A percentile compares a stretch with the other conserved stretches of the same genome.
Evolutionary conservation across 1,284 basidiomycete genomes (phyloP).

Genomic region (Cryptococcus sp.): DNA sequence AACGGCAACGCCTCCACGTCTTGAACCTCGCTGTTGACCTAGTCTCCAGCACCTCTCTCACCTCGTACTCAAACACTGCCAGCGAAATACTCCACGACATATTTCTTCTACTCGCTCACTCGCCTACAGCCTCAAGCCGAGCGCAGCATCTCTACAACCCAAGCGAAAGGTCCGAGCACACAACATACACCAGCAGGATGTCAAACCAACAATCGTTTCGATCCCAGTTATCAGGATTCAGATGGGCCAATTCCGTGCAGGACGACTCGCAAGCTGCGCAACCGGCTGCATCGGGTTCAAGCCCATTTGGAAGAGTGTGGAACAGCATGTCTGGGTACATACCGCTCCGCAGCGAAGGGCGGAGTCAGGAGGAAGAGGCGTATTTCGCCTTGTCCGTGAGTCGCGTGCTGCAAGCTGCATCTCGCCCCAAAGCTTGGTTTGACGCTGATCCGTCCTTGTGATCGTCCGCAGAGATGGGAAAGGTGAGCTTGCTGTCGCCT

Average conservation of each 20-base stretch:
- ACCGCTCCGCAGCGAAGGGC: constrained; percentile 77
- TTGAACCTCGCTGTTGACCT: no score
- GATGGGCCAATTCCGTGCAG: constrained; percentile 75
- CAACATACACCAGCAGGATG: constrained; percentile 26
- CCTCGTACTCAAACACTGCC: no score
- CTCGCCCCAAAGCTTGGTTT: background rate
- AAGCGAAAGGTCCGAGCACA: background rate
- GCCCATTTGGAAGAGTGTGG: constrained; percentile 55
- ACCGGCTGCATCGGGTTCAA: constrained; percentile 51
- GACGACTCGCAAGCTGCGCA: constrained; percentile 66
- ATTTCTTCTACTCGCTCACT: background rate
- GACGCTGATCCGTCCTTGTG: constrained; percentile 13
- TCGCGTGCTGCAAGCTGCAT: background rate
- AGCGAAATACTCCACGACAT: no score
- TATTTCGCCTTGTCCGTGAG: constrained; percentile 87
- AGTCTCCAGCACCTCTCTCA: no score
- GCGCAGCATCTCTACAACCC: background rate
- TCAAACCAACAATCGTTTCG: constrained; percentile 44
- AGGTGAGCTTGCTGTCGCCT: constrained; percentile 22
- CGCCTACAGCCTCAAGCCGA: background rate
- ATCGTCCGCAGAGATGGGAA: constrained; percentile 43
- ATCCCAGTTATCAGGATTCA: constrained; percentile 62
- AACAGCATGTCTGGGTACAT: constrained; percentile 72
- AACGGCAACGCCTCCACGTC: no score
- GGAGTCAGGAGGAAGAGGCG: constrained; percentile 93